phyloP scores from a whole-genome alignment of 179 eudicot genomes.

The Nepenthes alata region DNA sequence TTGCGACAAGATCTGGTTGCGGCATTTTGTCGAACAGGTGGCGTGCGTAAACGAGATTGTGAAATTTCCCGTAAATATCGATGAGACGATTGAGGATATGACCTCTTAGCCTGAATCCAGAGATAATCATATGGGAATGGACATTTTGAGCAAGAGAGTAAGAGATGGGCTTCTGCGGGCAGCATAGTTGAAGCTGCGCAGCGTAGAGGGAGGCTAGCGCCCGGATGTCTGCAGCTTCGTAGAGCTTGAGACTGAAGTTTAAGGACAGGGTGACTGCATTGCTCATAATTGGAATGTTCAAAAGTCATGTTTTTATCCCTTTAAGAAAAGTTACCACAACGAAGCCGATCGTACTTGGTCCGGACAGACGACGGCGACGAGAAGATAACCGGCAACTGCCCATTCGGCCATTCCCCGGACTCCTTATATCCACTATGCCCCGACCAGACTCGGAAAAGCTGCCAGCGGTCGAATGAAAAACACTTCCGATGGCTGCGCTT shows the following conservation, averaged over 20 bases:
- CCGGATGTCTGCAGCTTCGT: conserved; percentile 13
- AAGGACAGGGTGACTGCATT: too few species aligned
- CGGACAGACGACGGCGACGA: too few species aligned
- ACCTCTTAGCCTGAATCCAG: conserved; percentile 56
- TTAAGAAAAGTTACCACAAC: too few species aligned
- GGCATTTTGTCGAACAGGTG: conserved; percentile 65
- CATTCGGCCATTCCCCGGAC: too few species aligned
- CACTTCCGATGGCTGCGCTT: too few species aligned
- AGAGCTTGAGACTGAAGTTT: not conserved
- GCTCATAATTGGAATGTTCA: too few species aligned
- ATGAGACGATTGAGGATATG: conserved; percentile 54
- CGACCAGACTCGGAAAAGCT: too few species aligned
- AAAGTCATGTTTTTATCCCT: too few species aligned
- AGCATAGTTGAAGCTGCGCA: conserved; percentile 46
- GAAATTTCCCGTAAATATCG: conserved; percentile 38
- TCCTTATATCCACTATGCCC: too few species aligned
- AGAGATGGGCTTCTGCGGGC: conserved; percentile 24
- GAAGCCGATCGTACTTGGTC: too few species aligned
- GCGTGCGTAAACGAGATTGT: conserved; percentile 40
- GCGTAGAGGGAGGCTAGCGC: conserved; percentile 45
- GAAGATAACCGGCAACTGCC: too few species aligned
- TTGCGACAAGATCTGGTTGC: conserved; percentile 48
- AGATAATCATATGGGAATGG: conserved; percentile 63
- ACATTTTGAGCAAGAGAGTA: conserved; percentile 27
- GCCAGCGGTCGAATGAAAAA: too few species aligned